These are phyloP conservation scores for Ophiostoma montium DNA, from an alignment of 2,329 filamentous ascomycete species.

Conservation along the genomic window DNA sequence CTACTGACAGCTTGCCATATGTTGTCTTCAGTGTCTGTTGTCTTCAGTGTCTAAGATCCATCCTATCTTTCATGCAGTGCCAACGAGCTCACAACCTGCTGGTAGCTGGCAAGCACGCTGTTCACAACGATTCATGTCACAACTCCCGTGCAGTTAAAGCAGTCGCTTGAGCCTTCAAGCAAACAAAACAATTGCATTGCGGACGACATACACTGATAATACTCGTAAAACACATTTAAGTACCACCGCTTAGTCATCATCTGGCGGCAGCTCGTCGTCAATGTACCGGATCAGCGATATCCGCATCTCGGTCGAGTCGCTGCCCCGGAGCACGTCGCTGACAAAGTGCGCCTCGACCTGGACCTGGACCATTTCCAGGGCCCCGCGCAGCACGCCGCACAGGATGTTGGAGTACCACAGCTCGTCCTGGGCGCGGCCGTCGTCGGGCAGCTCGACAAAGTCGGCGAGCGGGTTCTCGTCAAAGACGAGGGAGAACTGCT, in stretches of 20 bases:
- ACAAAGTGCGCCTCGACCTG: slow-evolving; percentile 95
- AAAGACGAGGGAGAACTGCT: slow-evolving; percentile 90
- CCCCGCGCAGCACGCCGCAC: slow-evolving; percentile 79
- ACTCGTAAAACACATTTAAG: neutral
- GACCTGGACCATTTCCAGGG: slow-evolving; percentile 98
- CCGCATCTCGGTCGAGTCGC: slow-evolving; percentile 95
- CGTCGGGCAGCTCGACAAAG: slow-evolving; percentile 93
- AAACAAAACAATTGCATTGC: neutral
- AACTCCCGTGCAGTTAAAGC: too few species aligned
- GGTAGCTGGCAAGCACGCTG: too few species aligned
- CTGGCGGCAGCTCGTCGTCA: slow-evolving; percentile 91
- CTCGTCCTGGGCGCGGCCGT: slow-evolving; percentile 89
- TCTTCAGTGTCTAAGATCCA: too few species aligned
- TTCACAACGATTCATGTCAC: too few species aligned
- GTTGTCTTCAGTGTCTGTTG: too few species aligned
- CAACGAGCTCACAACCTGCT: too few species aligned
- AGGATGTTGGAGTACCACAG: slow-evolving; percentile 98
- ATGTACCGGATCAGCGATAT: slow-evolving; percentile 87
- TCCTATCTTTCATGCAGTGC: too few species aligned
- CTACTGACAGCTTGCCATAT: too few species aligned
- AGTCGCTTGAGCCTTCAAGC: too few species aligned
- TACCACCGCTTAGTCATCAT: slow-evolving; percentile 55
- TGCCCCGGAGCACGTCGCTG: slow-evolving; percentile 80
- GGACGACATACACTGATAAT: neutral
- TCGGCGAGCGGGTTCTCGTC: slow-evolving; percentile 95